Evolutionary conservation across 2,329 filamentous ascomycete genomes (phyloP), one percentile per base, ranked within the genome.

Genomic region (Hymenoscyphus salicellus): DNA sequence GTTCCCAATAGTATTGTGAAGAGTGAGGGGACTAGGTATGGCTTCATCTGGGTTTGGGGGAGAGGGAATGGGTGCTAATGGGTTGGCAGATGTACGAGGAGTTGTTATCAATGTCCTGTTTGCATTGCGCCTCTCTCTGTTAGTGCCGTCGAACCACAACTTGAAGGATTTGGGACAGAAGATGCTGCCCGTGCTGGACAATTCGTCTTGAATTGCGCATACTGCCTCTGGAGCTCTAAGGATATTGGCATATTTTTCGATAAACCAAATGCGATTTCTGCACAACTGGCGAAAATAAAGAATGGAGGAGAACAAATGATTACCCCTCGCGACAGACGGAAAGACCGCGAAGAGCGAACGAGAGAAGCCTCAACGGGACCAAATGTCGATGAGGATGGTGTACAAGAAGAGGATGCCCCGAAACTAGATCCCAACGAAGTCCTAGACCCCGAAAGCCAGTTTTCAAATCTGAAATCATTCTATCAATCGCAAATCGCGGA

Each of bases 91-190:
- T 97, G 95, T 76, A 94, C 92, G 20, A 85, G 95, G 70, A 97
- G 93, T 75, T 99, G 95, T 78, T 98, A 95, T 80, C 92, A 96
- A 75, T 99, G 95, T 72, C 95, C 95, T 0, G 82, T 93, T 68
- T 99, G 95, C 77, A 88, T 91, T 32, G 88, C 92, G 0, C 90
- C 92, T 14, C 83, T 98, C 49, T 84, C 88, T 23, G 88, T 95
- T 61, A 90, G 87, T 61, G 87, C 88, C 23, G 79, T 93, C 66
- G 89, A 93, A 77, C 75, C 65, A 73, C 79, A 33, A 63, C 74
- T 58, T 59, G 77, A 30, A 65, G 76, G 23, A 10, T 63, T 70
- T 57, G 71, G 68, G 70, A 76, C 60, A 75, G 77, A 68, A 77
- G 75, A 68, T 69, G 65, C 73, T n/a, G 69, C 72, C 17, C 78